A percentile compares a stretch with the other conserved stretches of the same genome.
Conservation (phyloP, 2,329 filamentous ascomycete genomes). For the Ophiostoma perfectum region DNA sequence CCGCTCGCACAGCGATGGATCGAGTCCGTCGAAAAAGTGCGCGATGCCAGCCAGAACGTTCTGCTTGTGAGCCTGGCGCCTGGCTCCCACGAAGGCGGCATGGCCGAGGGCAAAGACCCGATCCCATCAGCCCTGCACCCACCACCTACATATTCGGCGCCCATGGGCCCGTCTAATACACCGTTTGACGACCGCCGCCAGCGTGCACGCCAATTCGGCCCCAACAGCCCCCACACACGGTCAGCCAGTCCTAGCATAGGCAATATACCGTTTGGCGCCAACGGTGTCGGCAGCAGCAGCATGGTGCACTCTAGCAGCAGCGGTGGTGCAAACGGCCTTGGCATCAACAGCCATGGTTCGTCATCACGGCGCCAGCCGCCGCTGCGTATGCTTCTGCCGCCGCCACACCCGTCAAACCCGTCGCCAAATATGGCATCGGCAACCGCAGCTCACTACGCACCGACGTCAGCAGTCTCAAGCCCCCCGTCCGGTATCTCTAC, state of each 20-base stretch:
- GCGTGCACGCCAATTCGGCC: conserved; percentile 18
- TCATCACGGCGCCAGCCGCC: conserved; percentile 1
- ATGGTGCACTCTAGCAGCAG: neutral
- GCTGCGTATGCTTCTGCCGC: conserved; percentile 21
- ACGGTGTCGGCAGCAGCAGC: neutral
- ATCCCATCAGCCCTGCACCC: conserved; percentile 28
- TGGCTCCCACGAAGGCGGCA: conserved; percentile 38
- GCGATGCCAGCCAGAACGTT: conserved; percentile 38
- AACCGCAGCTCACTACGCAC: neutral
- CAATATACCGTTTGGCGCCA: conserved; percentile 7
- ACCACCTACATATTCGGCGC: conserved; percentile 22
- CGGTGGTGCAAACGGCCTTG: neutral
- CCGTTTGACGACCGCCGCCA: conserved; percentile 23
- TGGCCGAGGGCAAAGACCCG: conserved; percentile 41
- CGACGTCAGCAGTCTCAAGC: neutral
- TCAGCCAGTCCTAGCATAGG: conserved; percentile 22
- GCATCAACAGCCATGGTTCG: conserved; percentile 18
- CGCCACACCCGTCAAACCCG: conserved; percentile 14
- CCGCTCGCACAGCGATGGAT: conserved; percentile 47
- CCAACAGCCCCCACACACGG: conserved; percentile 17
- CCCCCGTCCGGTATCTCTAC: neutral
- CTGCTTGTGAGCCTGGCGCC: conserved; percentile 28
- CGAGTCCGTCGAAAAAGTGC: conserved; percentile 42
- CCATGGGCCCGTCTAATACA: conserved; percentile 24
- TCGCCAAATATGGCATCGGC: neutral